Conservation (phyloP, 768 basidiomycete species). For the Russula olivacea region DNA sequence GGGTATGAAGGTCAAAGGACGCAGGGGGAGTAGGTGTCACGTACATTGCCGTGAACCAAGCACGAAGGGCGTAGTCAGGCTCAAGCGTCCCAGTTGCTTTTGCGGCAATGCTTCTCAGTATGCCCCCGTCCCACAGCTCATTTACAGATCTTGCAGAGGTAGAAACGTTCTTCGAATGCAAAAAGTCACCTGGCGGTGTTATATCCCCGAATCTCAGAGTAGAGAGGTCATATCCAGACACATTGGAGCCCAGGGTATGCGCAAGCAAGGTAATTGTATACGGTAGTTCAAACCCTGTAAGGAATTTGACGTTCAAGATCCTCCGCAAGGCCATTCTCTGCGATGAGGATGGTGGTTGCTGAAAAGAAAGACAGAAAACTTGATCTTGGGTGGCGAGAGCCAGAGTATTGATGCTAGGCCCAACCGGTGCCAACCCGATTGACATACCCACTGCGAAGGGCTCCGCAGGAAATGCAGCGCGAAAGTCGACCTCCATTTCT, state of each 20-base stretch:
- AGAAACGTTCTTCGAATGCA: neutral
- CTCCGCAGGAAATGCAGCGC: neutral
- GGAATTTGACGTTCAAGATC: slow-evolving; percentile 6
- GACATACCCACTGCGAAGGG: slow-evolving; percentile 1
- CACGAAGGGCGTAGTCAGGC: slow-evolving; percentile 5
- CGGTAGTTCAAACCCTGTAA: slow-evolving; percentile 18
- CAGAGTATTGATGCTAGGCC: neutral
- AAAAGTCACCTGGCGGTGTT: neutral
- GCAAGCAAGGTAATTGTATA: slow-evolving; percentile 4
- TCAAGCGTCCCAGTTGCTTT: neutral
- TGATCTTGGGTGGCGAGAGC: slow-evolving; percentile 1
- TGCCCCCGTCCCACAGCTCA: slow-evolving; percentile 9
- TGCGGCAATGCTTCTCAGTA: neutral
- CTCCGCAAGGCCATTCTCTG: slow-evolving; percentile 6
- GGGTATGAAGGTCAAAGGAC: neutral
- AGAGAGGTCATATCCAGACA: slow-evolving; percentile 14
- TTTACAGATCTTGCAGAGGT: neutral
- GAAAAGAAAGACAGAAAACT: slow-evolving; percentile 5
- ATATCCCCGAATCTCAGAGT: neutral
- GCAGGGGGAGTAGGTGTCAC: neutral
- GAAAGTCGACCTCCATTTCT: slow-evolving; percentile 3
- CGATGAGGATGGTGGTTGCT: neutral
- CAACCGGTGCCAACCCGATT: neutral
- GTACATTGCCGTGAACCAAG: slow-evolving; percentile 22
- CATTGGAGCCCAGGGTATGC: neutral